A percentile compares a stretch with the other conserved stretches of the same genome.
These are phyloP conservation scores for Bathelium albidoporum DNA, from an alignment of 495 filamentous ascomycete species.

Conservation along the genomic window DNA sequence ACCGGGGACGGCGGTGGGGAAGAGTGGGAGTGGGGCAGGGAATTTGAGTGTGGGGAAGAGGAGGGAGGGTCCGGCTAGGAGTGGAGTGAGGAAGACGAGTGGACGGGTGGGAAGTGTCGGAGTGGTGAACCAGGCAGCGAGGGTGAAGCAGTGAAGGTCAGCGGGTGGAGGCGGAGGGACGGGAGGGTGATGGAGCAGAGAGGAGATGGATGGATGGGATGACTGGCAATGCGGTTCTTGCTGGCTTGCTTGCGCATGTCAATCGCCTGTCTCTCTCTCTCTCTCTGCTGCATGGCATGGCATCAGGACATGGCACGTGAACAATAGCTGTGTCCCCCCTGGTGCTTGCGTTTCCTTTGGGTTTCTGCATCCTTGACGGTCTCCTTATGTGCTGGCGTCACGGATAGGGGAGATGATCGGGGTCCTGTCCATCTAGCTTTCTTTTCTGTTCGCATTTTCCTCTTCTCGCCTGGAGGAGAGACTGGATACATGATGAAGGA, in stretches of 20 bases:
- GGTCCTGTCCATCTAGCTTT: background rate
- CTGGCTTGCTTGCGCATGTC: too few species aligned
- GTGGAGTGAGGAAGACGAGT: conserved; percentile 81
- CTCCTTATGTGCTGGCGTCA: background rate
- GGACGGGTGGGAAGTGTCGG: conserved; percentile 81
- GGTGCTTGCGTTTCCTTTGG: background rate
- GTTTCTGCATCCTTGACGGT: background rate
- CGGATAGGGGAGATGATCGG: background rate
- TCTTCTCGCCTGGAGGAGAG: background rate
- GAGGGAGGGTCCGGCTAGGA: conserved; percentile 40
- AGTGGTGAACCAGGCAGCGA: conserved; percentile 9
- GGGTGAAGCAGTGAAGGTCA: conserved; percentile 11
- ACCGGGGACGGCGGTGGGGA: conserved; percentile 39
- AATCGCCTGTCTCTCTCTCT: background rate
- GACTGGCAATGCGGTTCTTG: background rate
- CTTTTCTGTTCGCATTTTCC: background rate
- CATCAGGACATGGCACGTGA: background rate
- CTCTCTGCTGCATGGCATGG: background rate
- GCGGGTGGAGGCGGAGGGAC: background rate
- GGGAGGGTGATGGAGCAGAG: background rate
- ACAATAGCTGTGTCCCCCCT: background rate
- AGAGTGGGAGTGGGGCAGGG: conserved; percentile 52
- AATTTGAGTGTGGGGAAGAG: conserved; percentile 65
- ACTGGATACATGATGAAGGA: background rate
- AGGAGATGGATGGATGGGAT: background rate